Conservation (phyloP, 176 grass and related monocot genomes). For the Oryza officinalis region DNA sequence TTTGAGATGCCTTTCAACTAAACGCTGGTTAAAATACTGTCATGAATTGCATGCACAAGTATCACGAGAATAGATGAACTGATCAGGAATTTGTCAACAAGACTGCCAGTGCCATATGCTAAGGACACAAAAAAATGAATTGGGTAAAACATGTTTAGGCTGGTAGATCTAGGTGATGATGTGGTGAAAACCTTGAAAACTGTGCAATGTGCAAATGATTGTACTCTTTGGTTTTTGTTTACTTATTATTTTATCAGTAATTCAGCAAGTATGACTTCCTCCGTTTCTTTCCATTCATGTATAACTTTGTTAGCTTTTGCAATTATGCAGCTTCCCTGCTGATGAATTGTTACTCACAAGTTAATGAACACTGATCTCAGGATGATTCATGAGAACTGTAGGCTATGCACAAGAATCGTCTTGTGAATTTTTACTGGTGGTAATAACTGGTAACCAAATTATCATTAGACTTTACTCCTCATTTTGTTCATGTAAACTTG, state of each 20-base stretch:
- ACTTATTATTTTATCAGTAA: background rate
- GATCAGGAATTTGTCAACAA: conserved; percentile 41
- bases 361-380: conserved; percentile 7
- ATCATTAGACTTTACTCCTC: background rate
- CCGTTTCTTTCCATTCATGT: conserved; percentile 13
- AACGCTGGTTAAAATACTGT: conserved; percentile 8
- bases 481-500: conserved; percentile 5
- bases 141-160: conserved; percentile 29
- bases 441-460: background rate
- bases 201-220: conserved; percentile 36
- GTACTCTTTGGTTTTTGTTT: conserved; percentile 22
- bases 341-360: conserved; percentile 1
- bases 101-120: conserved; percentile 32
- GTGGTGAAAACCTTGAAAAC: conserved; percentile 49
- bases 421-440: background rate
- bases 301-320: conserved; percentile 32
- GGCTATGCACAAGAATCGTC: background rate
- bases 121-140: conserved; percentile 33
- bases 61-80: conserved; percentile 33
- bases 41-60: conserved; percentile 26
- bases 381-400: conserved; percentile 4
- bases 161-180: conserved; percentile 48
- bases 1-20: conserved; percentile 47
- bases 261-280: conserved; percentile 14
- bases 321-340: background rate